These are phyloP conservation scores for Scedosporium dehoogii DNA, from an alignment of 2,329 filamentous ascomycete species.

Conservation along the genomic window DNA sequence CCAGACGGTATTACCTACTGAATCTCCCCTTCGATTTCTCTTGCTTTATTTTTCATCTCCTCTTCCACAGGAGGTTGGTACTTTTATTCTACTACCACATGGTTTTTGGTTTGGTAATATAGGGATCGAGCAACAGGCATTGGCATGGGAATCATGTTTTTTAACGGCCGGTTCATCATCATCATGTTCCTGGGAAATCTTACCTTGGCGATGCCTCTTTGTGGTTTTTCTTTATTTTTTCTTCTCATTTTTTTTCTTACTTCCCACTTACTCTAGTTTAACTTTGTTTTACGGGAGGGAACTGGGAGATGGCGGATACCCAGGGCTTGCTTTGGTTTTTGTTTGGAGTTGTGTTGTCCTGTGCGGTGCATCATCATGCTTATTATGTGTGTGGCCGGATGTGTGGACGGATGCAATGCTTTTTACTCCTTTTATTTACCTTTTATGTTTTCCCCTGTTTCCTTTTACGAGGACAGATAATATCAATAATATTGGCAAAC, in stretches of 20 bases:
- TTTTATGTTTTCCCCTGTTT: not conserved
- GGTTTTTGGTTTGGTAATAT: not conserved
- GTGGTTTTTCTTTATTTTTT: not conserved
- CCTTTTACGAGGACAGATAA: not conserved
- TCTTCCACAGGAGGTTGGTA: not conserved
- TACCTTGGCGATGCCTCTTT: not conserved
- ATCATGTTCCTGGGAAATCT: not conserved
- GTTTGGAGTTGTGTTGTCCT: not conserved
- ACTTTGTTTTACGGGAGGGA: constrained; percentile 7
- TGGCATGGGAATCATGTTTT: not conserved
- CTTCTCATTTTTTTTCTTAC: not conserved
- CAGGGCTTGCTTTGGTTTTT: constrained; percentile 8
- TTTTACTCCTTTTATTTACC: not conserved
- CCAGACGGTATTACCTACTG: not conserved
- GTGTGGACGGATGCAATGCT: not conserved
- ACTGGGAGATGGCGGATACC: constrained; percentile 9
- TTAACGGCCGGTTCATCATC: too few species aligned
- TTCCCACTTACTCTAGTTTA: constrained; percentile 6
- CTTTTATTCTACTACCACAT: not conserved
- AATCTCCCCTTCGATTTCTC: not conserved
- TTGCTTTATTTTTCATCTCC: not conserved
- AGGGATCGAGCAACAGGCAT: not conserved
- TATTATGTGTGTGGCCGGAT: not conserved
- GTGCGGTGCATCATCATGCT: not conserved
- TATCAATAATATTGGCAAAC: not conserved